Evolutionary conservation across 805 yeast genomes (phyloP).

Genomic region (Myxozyma mucilagina): DNA sequence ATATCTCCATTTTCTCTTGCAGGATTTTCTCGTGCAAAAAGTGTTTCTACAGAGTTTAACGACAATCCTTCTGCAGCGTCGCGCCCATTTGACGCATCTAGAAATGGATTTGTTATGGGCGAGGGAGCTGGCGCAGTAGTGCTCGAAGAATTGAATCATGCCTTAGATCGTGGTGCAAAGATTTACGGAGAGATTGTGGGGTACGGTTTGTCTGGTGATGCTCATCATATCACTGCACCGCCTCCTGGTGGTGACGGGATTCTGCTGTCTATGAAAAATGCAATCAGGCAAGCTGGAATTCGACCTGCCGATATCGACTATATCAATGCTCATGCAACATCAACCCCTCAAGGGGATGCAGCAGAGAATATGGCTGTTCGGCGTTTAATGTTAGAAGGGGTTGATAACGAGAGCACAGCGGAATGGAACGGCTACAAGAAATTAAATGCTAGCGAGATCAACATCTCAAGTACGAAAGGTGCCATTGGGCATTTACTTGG

Average conservation of each 20-base stretch:
- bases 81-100: constrained; percentile 76
- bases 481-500: constrained; percentile 93
- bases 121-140: constrained; percentile 89
- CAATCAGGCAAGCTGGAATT: constrained; percentile 55
- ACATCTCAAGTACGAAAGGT: constrained; percentile 82
- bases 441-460: constrained; percentile 24
- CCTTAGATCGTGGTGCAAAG: constrained; percentile 55
- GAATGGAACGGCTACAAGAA: constrained; percentile 16
- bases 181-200: constrained; percentile 84
- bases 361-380: constrained; percentile 81
- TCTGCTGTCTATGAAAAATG: constrained; percentile 73
- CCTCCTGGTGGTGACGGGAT: constrained; percentile 83
- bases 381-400: constrained; percentile 47
- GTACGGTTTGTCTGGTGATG: constrained; percentile 91
- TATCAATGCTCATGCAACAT: constrained; percentile 96
- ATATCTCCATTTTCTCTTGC: constrained; percentile 83
- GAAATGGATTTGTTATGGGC: constrained; percentile 88
- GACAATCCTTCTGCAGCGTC: constrained; percentile 68
- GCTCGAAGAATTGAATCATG: constrained; percentile 77
- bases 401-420: constrained; percentile 42
- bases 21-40: constrained; percentile 88
- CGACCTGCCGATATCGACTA: constrained; percentile 60
- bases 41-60: constrained; percentile 64
- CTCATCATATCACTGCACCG: constrained; percentile 91
- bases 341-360: constrained; percentile 83